phyloP scores from a whole-genome alignment of 179 eudicot species.

The Beta lomatogona region DNA sequence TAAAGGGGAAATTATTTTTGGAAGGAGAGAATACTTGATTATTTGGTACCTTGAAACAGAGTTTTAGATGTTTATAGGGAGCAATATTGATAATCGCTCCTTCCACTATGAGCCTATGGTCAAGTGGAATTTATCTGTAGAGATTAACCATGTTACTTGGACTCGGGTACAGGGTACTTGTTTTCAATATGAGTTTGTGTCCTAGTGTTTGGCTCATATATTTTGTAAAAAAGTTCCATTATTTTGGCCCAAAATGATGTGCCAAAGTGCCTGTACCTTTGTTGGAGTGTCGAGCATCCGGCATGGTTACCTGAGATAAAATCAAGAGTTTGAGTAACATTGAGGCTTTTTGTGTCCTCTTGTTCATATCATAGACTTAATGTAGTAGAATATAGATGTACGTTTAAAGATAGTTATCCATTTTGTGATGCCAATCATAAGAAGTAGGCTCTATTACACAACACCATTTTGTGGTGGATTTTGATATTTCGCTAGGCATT shows the following conservation, averaged over 20 bases:
- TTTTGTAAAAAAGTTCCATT: no score
- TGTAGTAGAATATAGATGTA: not conserved
- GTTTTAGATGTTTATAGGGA: not conserved
- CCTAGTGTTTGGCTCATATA: no score
- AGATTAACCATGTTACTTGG: not conserved
- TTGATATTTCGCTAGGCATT: not conserved
- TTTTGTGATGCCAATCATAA: not conserved
- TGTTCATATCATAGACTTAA: not conserved
- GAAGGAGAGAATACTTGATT: not conserved
- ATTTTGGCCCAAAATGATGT: no score
- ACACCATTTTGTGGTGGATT: not conserved
- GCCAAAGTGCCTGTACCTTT: no score
- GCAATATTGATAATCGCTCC: not conserved
- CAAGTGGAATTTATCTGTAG: not conserved
- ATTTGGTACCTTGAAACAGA: not conserved
- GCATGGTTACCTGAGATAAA: no score
- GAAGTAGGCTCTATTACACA: not conserved
- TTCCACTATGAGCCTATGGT: not conserved
- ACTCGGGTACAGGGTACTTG: no score
- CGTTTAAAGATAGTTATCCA: not conserved
- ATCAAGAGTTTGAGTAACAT: no score
- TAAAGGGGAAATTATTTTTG: not conserved
- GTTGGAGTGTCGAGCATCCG: no score
- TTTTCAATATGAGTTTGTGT: no score
- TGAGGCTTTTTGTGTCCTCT: not conserved